Conservation (phyloP, 148 eudicot genomes). For the Talinum fruticosum region DNA sequence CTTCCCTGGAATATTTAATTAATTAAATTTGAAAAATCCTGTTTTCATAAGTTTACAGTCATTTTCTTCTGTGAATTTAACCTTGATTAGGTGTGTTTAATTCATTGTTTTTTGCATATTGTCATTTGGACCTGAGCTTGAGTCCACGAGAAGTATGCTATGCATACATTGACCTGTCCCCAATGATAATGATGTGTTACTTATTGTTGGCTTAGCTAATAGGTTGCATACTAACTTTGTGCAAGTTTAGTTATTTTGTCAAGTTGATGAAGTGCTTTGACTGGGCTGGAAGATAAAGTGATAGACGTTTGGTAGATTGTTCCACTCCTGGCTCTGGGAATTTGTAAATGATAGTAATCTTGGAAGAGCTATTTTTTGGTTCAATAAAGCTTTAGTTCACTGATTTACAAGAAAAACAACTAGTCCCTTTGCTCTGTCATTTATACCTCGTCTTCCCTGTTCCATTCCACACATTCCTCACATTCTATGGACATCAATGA, state of each 20-base stretch:
- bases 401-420: background rate
- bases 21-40: too few relatives aligned
- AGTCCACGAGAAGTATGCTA: too few relatives aligned
- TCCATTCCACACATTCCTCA: background rate
- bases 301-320: background rate
- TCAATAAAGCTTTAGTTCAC: background rate
- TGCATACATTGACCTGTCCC: too few relatives aligned
- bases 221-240: too few relatives aligned
- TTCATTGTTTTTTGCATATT: background rate
- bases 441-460: background rate
- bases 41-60: background rate
- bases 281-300: background rate
- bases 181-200: background rate
- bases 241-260: too few relatives aligned
- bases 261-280: background rate
- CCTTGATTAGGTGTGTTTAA: background rate
- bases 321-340: background rate
- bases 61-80: background rate
- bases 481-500: background rate
- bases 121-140: background rate
- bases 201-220: background rate
- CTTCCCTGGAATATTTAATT: background rate
- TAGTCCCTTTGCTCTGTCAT: background rate
- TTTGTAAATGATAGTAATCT: background rate
- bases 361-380: background rate